phyloP scores from a whole-genome alignment of 768 basidiomycete genomes.

The Suillus plorans region DNA sequence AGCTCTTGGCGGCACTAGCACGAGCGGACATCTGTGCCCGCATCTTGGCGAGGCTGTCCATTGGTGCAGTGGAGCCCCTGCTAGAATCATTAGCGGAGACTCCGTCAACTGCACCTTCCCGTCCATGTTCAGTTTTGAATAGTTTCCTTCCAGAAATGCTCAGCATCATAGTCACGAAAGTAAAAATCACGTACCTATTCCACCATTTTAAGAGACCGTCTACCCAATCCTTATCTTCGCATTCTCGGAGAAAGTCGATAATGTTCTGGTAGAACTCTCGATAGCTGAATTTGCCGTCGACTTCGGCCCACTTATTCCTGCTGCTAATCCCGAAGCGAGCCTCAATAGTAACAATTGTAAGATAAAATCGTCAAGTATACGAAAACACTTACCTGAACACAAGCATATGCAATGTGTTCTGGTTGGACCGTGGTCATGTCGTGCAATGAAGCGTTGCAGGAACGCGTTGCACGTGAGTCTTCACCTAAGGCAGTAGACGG shows the following conservation, averaged over 20 bases:
- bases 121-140: neutral
- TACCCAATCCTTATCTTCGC: neutral
- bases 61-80: neutral
- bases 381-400: conserved; percentile 5
- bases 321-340: conserved; percentile 11
- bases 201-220: neutral
- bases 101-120: neutral
- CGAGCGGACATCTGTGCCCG: neutral
- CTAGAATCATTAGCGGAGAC: neutral
- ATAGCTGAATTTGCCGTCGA: conserved; percentile 8
- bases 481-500: conserved; percentile 3
- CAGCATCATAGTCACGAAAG: neutral
- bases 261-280: conserved; percentile 7
- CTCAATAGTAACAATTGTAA: neutral
- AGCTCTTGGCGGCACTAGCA: neutral
- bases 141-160: neutral
- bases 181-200: neutral
- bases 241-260: neutral
- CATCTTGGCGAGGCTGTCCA: neutral
- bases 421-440: conserved; percentile 3
- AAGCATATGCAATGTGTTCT: conserved; percentile 8
- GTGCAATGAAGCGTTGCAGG: conserved; percentile 5
- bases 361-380: too few species aligned
- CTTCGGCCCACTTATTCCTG: conserved; percentile 8
- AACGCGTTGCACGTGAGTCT: neutral